Conservation (phyloP, 116 monocot genomes). For the Trichopus zeylanicus region DNA sequence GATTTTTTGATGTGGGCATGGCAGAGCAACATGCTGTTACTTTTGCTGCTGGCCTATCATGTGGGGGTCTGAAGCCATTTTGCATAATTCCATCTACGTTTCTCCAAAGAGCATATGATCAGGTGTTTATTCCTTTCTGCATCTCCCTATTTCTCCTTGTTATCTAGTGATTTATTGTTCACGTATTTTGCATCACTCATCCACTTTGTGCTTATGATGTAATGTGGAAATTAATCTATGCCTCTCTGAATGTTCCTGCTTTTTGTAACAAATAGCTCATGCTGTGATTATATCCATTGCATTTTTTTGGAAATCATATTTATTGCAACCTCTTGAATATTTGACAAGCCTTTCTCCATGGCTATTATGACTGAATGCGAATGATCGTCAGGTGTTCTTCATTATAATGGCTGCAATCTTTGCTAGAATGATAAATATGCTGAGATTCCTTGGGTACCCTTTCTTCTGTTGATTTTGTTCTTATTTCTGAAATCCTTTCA, state of each 20-base stretch:
- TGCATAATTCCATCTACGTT: conserved; percentile 71
- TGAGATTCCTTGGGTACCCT: no score
- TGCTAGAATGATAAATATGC: no score
- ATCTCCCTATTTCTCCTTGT: not conserved
- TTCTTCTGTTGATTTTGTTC: no score
- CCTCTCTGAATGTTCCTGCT: not conserved
- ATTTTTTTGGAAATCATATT: not conserved
- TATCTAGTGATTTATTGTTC: no score
- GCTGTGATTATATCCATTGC: not conserved
- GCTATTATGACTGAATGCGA: no score
- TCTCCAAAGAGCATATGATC: conserved; percentile 87
- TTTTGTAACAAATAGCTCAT: not conserved
- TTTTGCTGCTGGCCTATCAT: conserved; percentile 73
- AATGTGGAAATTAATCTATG: not conserved
- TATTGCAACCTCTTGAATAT: not conserved
- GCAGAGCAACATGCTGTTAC: conserved; percentile 92
- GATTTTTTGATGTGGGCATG: conserved; percentile 79
- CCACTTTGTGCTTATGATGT: not conserved
- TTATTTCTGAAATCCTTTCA: no score
- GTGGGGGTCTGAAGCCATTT: conserved; percentile 74
- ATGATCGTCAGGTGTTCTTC: no score
- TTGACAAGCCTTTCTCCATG: no score
- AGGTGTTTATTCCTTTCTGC: conserved; percentile 26
- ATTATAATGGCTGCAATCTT: no score
- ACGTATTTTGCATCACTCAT: not conserved